These are phyloP conservation scores for Debaryomyces castellii DNA, from an alignment of 805 yeast species.

Conservation along the genomic window DNA sequence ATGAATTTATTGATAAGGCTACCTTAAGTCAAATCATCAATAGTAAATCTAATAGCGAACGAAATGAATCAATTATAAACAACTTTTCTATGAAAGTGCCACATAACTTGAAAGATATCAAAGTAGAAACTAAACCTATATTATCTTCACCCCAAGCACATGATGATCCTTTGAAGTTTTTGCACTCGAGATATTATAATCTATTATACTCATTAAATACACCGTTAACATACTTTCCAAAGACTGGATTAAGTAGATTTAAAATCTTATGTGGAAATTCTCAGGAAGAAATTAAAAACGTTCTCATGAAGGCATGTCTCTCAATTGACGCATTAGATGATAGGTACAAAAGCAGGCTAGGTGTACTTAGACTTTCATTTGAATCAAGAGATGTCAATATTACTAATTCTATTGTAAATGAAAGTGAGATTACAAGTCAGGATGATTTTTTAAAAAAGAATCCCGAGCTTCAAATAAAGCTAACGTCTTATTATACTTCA, in stretches of 20 bases:
- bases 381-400: neutral
- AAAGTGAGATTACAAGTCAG: constrained; percentile 21
- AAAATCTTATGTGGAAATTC: constrained; percentile 39
- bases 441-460: constrained; percentile 12
- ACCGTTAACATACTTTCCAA: constrained; percentile 43
- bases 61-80: neutral
- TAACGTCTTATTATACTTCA: neutral
- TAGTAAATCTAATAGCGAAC: neutral
- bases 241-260: constrained; percentile 50
- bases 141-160: constrained; percentile 15
- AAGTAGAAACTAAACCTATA: neutral
- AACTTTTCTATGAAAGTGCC: constrained; percentile 19
- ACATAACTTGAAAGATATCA: neutral
- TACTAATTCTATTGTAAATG: neutral
- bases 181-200: constrained; percentile 32
- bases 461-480: constrained; percentile 1
- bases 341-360: constrained; percentile 38
- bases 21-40: neutral
- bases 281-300: constrained; percentile 13
- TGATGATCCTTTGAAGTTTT: constrained; percentile 27
- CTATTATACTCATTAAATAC: constrained; percentile 39
- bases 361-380: constrained; percentile 15
- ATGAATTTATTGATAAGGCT: neutral
- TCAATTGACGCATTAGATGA: constrained; percentile 39
- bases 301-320: constrained; percentile 29